Evolutionary conservation across 148 eudicot genomes (phyloP), one percentile per base, ranked within the genome.

Genomic region (Limonium bicolor): DNA sequence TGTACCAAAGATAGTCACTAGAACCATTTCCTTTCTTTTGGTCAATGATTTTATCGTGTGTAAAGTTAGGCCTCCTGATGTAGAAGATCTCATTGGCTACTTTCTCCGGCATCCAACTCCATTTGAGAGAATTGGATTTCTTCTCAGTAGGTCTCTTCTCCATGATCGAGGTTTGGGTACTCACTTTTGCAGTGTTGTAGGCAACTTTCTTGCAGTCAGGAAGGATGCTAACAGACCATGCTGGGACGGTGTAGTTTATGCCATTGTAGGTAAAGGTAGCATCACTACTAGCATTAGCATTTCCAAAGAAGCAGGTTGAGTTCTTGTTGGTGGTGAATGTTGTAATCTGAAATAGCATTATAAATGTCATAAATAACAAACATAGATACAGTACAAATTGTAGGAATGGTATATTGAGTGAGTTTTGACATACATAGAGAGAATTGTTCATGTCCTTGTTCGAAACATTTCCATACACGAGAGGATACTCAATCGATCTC

Each of bases 221-320:
- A 29, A 80, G 77, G 26, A 80, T 63, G 66, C 82, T 80, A 12
- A 80, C 79, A 13, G 88, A 80, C 88, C 88, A 80, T 27, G 88
- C 76, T 23, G 88, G 88, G 25, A 80, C 61, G 19, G 48, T 55
- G 59, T 75, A 75, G 4, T 53, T 32, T 21, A 58, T 62, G 25
- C 63, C 70, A 6, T 58, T 65, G 35, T 74, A 71, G 3, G 59
- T 65, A 4, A 74, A 66, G 16, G 46, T 72, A 22, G 74, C 72
- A 64, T 69, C 74, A 7, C 20, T 13, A 0, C 14, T 23, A 0
- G 34, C 21, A 20, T 56, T 37, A 5, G 18, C 12, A 20, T 47
- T 56, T 20, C 29, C 46, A 2, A 56, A 17, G 54, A 56, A 56
- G 48, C 61, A 56, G 8, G 20, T 47, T 11, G 36, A 16, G n/a